These are phyloP conservation scores for Myriosclerotinia duriaeana DNA, from an alignment of 2,329 filamentous ascomycete species.

Conservation along the genomic window DNA sequence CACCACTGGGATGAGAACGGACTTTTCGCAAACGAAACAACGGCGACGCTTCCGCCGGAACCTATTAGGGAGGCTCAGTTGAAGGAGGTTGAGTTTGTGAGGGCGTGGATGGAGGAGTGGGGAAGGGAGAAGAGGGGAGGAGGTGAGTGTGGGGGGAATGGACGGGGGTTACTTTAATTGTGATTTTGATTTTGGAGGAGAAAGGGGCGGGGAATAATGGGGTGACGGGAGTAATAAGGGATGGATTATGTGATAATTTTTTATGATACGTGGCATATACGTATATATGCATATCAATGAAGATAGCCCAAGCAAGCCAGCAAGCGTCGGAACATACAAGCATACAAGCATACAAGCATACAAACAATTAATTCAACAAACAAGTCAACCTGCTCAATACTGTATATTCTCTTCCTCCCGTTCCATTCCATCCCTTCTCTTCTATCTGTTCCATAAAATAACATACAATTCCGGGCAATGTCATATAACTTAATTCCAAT, in stretches of 20 bases:
- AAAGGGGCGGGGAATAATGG: not conserved
- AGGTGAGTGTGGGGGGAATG: not conserved
- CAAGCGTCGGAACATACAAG: too few relatives aligned
- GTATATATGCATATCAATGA: not conserved
- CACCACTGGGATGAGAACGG: conserved; percentile 82
- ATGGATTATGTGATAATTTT: not conserved
- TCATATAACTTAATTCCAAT: too few relatives aligned
- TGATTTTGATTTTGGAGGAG: too few relatives aligned
- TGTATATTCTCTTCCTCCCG: too few relatives aligned
- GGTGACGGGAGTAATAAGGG: not conserved
- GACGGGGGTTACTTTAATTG: not conserved
- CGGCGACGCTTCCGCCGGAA: conserved; percentile 53
- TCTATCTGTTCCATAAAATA: too few relatives aligned
- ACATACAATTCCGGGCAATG: too few relatives aligned
- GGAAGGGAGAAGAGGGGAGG: not conserved
- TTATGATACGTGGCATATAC: not conserved
- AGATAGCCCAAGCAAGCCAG: not conserved
- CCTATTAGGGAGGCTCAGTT: conserved; percentile 59
- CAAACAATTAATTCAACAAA: too few relatives aligned
- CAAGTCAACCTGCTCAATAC: too few relatives aligned
- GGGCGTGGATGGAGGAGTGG: conserved; percentile 67
- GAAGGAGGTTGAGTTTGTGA: conserved; percentile 60
- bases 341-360: too few relatives aligned
- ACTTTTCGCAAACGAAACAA: conserved; percentile 61
- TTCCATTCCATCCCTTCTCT: too few relatives aligned